These are phyloP conservation scores for Phytophthora pisi DNA, from an alignment of 352 stramenopile genomes.

Conservation along the genomic window DNA sequence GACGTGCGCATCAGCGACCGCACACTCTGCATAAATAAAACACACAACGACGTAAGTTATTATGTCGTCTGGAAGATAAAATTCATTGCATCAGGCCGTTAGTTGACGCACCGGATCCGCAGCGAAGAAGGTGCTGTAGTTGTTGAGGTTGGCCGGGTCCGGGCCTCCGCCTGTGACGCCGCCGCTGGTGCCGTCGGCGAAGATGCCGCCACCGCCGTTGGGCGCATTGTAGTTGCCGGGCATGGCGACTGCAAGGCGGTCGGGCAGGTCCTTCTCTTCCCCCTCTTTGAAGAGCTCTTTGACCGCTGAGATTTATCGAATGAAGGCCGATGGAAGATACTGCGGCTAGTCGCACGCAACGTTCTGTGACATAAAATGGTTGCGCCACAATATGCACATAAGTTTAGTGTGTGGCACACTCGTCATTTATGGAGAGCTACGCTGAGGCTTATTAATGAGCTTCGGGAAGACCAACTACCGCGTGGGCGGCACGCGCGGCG, in stretches of 20 bases:
- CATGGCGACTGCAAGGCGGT: conserved; percentile 23
- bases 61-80: background rate
- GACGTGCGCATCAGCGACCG: conserved; percentile 71
- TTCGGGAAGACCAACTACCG: conserved; percentile 90
- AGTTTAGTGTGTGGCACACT: conserved; percentile 1
- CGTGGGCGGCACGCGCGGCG: conserved; percentile 83
- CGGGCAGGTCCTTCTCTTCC: background rate
- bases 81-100: background rate
- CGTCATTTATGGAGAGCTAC: background rate
- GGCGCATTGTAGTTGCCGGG: conserved; percentile 38
- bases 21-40: conserved; percentile 44
- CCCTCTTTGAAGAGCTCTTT: conserved; percentile 4
- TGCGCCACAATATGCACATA: conserved; percentile 4
- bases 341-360: conserved; percentile 5
- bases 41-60: background rate
- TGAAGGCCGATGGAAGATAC: conserved; percentile 17
- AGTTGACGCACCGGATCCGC: conserved; percentile 50
- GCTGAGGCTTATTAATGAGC: conserved; percentile 52
- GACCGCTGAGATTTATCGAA: conserved; percentile 25
- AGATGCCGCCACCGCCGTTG: conserved; percentile 32
- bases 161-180: conserved; percentile 37
- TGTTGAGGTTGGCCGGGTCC: conserved; percentile 45
- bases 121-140: conserved; percentile 78
- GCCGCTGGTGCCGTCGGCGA: conserved; percentile 27
- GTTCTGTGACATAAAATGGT: background rate